These are phyloP conservation scores for Skeletonema menzelii DNA, from an alignment of 108 stramenopile genomes.

Conservation along the genomic window DNA sequence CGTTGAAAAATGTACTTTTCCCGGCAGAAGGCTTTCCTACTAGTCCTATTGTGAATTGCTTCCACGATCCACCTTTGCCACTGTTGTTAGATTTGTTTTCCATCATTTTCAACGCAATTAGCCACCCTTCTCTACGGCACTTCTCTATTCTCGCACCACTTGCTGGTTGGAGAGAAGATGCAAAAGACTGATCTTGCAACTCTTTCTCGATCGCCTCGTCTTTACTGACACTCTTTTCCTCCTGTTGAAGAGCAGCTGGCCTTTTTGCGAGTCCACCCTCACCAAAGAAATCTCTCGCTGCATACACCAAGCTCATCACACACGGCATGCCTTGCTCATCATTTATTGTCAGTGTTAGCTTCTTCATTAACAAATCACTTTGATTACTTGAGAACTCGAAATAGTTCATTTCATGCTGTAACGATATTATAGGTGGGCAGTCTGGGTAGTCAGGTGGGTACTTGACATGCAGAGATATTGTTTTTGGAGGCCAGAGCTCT, in stretches of 20 bases:
- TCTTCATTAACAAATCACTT: slow-evolving; percentile 38
- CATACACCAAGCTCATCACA: slow-evolving; percentile 69
- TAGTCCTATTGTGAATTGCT: slow-evolving; percentile 48
- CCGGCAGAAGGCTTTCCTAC: slow-evolving; percentile 86
- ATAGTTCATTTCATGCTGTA: slow-evolving; percentile 73
- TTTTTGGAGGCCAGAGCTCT: slow-evolving; percentile 67
- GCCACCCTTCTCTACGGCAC: slow-evolving; percentile 60
- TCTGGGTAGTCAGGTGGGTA: slow-evolving; percentile 77
- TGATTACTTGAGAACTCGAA: slow-evolving; percentile 57
- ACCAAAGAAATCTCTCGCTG: slow-evolving; percentile 75
- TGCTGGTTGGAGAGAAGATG: slow-evolving; percentile 27
- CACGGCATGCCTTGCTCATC: slow-evolving; percentile 73
- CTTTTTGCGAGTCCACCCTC: slow-evolving; percentile 23
- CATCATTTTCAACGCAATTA: slow-evolving; percentile 54
- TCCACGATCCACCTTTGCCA: slow-evolving; percentile 39
- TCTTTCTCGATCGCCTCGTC: slow-evolving; percentile 1
- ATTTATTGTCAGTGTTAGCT: slow-evolving; percentile 36
- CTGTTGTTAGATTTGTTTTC: slow-evolving; percentile 11
- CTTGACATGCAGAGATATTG: slow-evolving; percentile 38
- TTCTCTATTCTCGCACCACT: slow-evolving; percentile 47
- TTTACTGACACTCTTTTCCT: slow-evolving; percentile 1
- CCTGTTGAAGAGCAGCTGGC: background rate
- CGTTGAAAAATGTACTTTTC: slow-evolving; percentile 92
- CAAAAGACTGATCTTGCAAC: background rate
- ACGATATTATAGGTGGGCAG: slow-evolving; percentile 40